A percentile compares a stretch with the other conserved stretches of the same genome.
These are phyloP conservation scores for Cyberlindnera mrakii DNA, from an alignment of 805 yeast genomes.

Conservation along the genomic window DNA sequence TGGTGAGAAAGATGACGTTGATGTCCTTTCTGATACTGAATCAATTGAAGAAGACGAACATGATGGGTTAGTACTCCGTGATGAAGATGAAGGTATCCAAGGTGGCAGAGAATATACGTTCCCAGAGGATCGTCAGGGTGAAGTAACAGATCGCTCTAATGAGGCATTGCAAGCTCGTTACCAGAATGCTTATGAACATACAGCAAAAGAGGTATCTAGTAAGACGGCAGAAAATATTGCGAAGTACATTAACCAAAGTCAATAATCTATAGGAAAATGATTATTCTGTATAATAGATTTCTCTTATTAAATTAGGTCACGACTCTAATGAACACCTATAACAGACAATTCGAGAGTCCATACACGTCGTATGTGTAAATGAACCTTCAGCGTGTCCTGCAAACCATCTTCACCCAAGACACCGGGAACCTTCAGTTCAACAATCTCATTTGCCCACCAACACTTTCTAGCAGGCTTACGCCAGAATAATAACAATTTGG, in stretches of 20 bases:
- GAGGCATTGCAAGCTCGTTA: slow-evolving; percentile 59
- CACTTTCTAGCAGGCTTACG: slow-evolving; percentile 97
- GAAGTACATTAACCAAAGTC: slow-evolving; percentile 44
- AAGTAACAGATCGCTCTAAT: slow-evolving; percentile 37
- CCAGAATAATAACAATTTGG: slow-evolving; percentile 86
- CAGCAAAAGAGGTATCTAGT: slow-evolving; percentile 56
- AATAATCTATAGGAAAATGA: neutral
- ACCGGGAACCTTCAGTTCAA: slow-evolving; percentile 36
- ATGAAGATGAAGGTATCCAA: slow-evolving; percentile 38
- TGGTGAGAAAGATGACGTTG: slow-evolving; percentile 31
- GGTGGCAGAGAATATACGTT: slow-evolving; percentile 62
- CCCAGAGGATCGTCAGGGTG: slow-evolving; percentile 59
- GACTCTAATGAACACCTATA: slow-evolving; percentile 58
- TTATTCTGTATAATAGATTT: too few species aligned
- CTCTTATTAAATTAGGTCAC: neutral
- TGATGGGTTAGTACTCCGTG: slow-evolving; percentile 36
- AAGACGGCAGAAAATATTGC: slow-evolving; percentile 71
- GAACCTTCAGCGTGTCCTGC: slow-evolving; percentile 37
- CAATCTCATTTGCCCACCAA: slow-evolving; percentile 83
- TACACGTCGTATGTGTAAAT: slow-evolving; percentile 83
- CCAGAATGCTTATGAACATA: slow-evolving; percentile 62
- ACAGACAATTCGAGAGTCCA: slow-evolving; percentile 96
- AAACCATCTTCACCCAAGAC: slow-evolving; percentile 25
- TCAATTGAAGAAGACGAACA: slow-evolving; percentile 37
- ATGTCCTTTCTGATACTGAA: slow-evolving; percentile 49